phyloP scores from a whole-genome alignment of 73 alveolate species.

The Loxodes magnus region DNA sequence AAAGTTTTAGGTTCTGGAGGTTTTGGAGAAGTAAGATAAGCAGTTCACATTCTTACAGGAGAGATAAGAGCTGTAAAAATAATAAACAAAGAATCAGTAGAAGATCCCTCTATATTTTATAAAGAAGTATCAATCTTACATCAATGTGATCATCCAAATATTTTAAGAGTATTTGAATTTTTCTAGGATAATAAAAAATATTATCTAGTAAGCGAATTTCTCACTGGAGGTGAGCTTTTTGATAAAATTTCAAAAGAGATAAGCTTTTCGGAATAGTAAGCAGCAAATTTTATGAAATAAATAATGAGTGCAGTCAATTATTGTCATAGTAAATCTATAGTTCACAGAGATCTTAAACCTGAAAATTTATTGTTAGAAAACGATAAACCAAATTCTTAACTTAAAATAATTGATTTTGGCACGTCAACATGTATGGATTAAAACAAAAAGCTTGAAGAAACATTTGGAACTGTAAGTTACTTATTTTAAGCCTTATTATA shows the following conservation, averaged over 20 bases:
- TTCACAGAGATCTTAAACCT: slow-evolving; percentile 69
- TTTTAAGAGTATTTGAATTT: slow-evolving; percentile 31
- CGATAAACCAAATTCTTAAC: slow-evolving; percentile 22
- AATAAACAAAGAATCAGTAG: slow-evolving; percentile 24
- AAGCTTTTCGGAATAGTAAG: slow-evolving; percentile 37
- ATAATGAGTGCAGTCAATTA: slow-evolving; percentile 47
- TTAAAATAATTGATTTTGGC: slow-evolving; percentile 85
- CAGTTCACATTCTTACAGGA: slow-evolving; percentile 34
- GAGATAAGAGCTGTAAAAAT: slow-evolving; percentile 64
- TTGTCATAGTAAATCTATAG: slow-evolving; percentile 49
- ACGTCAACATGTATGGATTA: slow-evolving; percentile 55
- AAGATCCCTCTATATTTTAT: slow-evolving; percentile 12
- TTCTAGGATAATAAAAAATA: slow-evolving; percentile 23
- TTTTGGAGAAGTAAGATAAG: slow-evolving; percentile 59
- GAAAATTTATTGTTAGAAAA: slow-evolving; percentile 54
- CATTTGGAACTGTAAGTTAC: slow-evolving; percentile 68
- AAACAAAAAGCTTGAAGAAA: slow-evolving; percentile 33
- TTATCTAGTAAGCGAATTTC: slow-evolving; percentile 24
- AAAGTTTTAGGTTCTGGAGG: slow-evolving; percentile 43
- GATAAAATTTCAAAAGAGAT: slow-evolving; percentile 31
- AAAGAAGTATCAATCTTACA: slow-evolving; percentile 12
- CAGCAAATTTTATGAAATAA: slow-evolving; percentile 52
- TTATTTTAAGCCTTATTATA: too few species aligned
- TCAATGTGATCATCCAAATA: slow-evolving; percentile 37
- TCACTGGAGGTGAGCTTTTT: slow-evolving; percentile 62